Evolutionary conservation across 2,329 filamentous ascomycete species (phyloP).

Genomic region (Periconia sp.): DNA sequence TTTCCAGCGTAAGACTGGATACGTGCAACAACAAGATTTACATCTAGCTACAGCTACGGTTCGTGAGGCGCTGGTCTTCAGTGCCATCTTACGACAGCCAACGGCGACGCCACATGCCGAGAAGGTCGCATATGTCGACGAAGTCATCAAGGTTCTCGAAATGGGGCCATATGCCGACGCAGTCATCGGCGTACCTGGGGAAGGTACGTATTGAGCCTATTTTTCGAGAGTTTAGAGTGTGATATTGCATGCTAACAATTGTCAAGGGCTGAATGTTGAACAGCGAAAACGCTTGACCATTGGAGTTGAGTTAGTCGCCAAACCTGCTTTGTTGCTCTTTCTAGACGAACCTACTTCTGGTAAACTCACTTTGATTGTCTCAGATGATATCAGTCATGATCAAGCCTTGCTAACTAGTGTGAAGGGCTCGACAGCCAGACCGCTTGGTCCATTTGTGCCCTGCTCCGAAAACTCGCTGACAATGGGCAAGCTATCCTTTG

Average conservation of each 20-base stretch:
- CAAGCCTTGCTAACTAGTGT: background rate
- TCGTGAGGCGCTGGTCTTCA: slow-evolving; percentile 78
- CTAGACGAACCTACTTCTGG: slow-evolving; percentile 81
- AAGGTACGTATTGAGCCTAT: background rate
- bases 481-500: slow-evolving; percentile 81
- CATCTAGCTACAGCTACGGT: slow-evolving; percentile 65
- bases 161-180: slow-evolving; percentile 92
- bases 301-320: slow-evolving; percentile 86
- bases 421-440: slow-evolving; percentile 78
- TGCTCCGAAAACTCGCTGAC: slow-evolving; percentile 84
- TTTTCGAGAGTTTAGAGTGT: too few species aligned
- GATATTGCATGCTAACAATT: too few species aligned
- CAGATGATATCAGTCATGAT: background rate
- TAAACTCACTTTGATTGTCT: background rate
- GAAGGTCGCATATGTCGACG: slow-evolving; percentile 86
- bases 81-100: slow-evolving; percentile 82
- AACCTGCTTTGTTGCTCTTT: slow-evolving; percentile 83
- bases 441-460: slow-evolving; percentile 83
- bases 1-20: slow-evolving; percentile 79
- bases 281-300: slow-evolving; percentile 78
- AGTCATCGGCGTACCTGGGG: slow-evolving; percentile 83
- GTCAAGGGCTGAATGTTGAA: too few species aligned
- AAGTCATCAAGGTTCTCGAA: slow-evolving; percentile 87
- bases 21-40: slow-evolving; percentile 63
- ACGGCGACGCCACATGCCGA: slow-evolving; percentile 71